Evolutionary conservation across 1,284 basidiomycete species (phyloP).

Genomic region (Acaromyces ingoldii): DNA sequence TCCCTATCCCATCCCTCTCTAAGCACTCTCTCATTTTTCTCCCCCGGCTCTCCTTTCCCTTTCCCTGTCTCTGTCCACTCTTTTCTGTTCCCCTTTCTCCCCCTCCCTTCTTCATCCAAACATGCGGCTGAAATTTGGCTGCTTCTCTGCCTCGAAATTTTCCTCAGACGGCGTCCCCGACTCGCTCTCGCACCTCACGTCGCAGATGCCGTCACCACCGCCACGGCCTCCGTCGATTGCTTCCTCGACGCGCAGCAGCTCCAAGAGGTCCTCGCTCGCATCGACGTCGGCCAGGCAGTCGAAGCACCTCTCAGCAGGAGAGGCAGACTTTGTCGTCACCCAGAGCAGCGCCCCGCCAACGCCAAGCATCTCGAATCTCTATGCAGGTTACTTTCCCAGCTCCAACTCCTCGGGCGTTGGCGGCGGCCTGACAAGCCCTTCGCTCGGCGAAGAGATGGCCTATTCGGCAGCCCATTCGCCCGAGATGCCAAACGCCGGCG

Average conservation of each 20-base stretch:
- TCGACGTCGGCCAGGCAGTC: not conserved
- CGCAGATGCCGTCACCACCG: constrained; percentile 2
- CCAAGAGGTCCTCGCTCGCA: not conserved
- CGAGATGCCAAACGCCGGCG: not conserved
- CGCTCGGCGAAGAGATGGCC: not conserved
- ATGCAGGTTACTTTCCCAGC: not conserved
- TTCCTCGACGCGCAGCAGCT: not conserved
- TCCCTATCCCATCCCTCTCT: too few species aligned
- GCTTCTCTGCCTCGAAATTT: too few species aligned
- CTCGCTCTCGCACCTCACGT: not conserved
- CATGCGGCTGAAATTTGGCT: too few species aligned
- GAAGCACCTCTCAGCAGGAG: not conserved
- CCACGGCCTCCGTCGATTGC: not conserved
- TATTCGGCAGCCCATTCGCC: not conserved
- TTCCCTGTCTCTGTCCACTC: too few species aligned
- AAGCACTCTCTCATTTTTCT: too few species aligned
- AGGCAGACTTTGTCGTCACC: too few species aligned
- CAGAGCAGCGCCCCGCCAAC: not conserved
- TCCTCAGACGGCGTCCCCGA: too few species aligned
- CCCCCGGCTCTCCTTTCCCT: too few species aligned
- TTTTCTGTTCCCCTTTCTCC: too few species aligned
- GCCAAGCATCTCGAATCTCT: not conserved
- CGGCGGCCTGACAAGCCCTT: not conserved
- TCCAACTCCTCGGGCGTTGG: not conserved
- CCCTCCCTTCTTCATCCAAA: too few species aligned